Evolutionary conservation across 78 protist genomes (phyloP), one percentile per base, ranked within the genome.

Genomic region (Trichosphaerium sp.): DNA sequence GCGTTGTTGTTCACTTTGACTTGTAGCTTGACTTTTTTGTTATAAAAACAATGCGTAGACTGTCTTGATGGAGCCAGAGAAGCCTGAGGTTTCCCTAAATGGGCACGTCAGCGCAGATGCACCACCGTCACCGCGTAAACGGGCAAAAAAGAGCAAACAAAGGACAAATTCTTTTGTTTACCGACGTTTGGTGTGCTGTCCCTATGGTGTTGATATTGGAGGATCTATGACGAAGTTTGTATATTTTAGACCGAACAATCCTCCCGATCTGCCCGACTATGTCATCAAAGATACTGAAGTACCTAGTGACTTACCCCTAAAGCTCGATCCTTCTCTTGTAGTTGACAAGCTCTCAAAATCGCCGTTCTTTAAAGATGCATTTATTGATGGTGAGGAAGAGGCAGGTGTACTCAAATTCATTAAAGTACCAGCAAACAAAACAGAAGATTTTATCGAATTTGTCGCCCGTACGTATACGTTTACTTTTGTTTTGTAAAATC

Each of bases 211-310:
- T 18, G 79, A 73, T 49, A 73, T 73, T 26, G 79, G 79, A 3
- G 79, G 79, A 18, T 66, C 79, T 25, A 55, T 73, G 28, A 65
- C 79, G 55, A 73, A 73, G 39, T 31, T 73, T 21, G 79, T 73
- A 0, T 73, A 73, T 29, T 73, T 73, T 40, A 72, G 65, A 18
- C 79, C 65, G 32, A 51, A 73, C 28, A 41, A 41, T 56, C 61
- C n/a, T n/a, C n/a, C n/a, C n/a, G n/a, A n/a, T n/a, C n/a, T n/a
- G n/a, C n/a, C n/a, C n/a, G n/a, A 56, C 28, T 43, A 35, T 47
- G 63, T 52, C 31, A 23, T 28, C 12, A 71, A 42, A 23, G 48
- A 41, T 1, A 35, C 41, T 29, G 79, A 73, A 32, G 37, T 73
- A 38, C 74, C 74, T 26, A 72, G 79, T 1, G 65, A 62, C 35